A percentile compares a stretch with the other conserved stretches of the same genome.
phyloP scores from a whole-genome alignment of 2,329 filamentous ascomycete genomes.

The Arthrinium puccinioides region DNA sequence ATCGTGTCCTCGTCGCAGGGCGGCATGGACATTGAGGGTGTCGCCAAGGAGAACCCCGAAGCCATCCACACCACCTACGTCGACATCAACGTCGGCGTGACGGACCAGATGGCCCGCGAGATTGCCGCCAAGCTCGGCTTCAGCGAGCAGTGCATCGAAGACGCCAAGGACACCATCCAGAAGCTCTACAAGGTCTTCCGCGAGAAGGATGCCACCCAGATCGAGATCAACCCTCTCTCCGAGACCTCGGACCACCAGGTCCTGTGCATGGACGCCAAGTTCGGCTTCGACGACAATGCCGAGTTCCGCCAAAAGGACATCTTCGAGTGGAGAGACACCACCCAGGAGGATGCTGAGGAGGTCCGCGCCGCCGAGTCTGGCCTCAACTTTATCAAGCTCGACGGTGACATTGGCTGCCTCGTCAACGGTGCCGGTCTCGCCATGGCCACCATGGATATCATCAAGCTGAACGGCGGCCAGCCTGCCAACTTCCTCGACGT shows the following conservation, averaged over 20 bases:
- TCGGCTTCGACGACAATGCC: constrained; percentile 97
- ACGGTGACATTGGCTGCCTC: constrained; percentile 97
- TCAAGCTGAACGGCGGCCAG: constrained; percentile 95
- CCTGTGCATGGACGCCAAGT: constrained; percentile 98
- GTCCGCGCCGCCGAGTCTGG: constrained; percentile 91
- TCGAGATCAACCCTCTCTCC: constrained; percentile 98
- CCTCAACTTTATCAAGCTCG: constrained; percentile 99
- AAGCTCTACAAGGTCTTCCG: constrained; percentile 98
- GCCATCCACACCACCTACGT: constrained; percentile 92
- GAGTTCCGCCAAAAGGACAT: constrained; percentile 97
- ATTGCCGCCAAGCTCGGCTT: constrained; percentile 93
- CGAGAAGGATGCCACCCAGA: constrained; percentile 97
- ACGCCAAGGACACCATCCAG: constrained; percentile 93
- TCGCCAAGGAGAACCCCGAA: constrained; percentile 95
- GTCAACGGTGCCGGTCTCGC: constrained; percentile 98
- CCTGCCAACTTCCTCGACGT: constrained; percentile 99
- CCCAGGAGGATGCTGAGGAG: constrained; percentile 95
- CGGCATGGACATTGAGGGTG: constrained; percentile 98
- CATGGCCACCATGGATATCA: constrained; percentile 99
- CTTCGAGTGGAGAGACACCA: constrained; percentile 87
- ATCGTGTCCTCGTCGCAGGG: constrained; percentile 98
- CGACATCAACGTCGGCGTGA: constrained; percentile 90
- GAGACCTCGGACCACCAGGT: constrained; percentile 98
- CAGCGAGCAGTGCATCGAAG: constrained; percentile 94
- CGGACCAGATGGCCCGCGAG: constrained; percentile 84